Conservation (phyloP, 495 filamentous ascomycete species). For the Podospora anserina region DNA sequence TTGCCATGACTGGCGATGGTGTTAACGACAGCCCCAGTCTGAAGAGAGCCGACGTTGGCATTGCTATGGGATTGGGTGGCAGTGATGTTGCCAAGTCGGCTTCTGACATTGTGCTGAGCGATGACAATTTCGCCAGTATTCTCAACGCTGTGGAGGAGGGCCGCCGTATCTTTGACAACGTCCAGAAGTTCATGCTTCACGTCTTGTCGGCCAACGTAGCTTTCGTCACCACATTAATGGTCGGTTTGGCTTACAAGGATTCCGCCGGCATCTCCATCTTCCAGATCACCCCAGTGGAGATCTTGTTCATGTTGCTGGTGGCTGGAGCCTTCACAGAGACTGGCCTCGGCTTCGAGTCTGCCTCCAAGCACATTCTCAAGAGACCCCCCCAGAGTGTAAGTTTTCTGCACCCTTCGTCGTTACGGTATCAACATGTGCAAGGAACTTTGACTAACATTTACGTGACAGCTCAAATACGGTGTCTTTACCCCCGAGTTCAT, state of each 20-base stretch:
- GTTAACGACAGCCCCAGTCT: conserved; percentile 82
- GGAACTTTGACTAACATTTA: neutral
- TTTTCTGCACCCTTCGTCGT: neutral
- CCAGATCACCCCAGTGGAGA: conserved; percentile 68
- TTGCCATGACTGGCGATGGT: conserved; percentile 70
- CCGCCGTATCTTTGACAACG: conserved; percentile 71
- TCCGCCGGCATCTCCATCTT: conserved; percentile 61
- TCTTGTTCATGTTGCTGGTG: conserved; percentile 75
- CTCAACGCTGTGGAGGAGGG: conserved; percentile 72
- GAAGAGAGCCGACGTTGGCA: conserved; percentile 74
- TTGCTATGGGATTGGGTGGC: conserved; percentile 79
- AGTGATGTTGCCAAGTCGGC: conserved; percentile 87
- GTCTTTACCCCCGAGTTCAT: conserved; percentile 68
- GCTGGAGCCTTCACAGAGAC: conserved; percentile 72
- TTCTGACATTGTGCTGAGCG: conserved; percentile 78
- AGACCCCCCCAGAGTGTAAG: conserved; percentile 59
- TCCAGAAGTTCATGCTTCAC: conserved; percentile 78
- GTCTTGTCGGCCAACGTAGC: conserved; percentile 70
- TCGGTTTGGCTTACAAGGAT: conserved; percentile 73
- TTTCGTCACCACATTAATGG: conserved; percentile 64
- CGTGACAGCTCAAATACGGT: conserved; percentile 47
- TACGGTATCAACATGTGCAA: neutral
- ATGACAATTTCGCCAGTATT: conserved; percentile 82
- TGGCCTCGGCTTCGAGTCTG: conserved; percentile 68
- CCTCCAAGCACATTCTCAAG: conserved; percentile 65